phyloP scores from a whole-genome alignment of 2,329 filamentous ascomycete species.

The Trichophyton schoenleinii region DNA sequence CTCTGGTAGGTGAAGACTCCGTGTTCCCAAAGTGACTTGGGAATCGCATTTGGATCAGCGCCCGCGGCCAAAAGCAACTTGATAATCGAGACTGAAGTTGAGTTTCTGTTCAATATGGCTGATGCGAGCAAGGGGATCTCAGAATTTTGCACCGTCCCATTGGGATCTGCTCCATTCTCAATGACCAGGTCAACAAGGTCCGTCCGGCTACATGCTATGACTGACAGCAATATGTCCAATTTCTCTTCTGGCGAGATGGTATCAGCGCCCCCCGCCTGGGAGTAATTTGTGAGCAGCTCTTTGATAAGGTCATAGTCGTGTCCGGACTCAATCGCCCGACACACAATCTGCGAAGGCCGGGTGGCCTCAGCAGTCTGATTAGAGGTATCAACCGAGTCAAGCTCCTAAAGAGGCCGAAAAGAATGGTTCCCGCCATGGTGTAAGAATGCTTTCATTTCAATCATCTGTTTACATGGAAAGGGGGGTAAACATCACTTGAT shows the following conservation, averaged over 20 bases:
- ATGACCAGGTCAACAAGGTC: conserved; percentile 11
- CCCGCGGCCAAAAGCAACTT: conserved; percentile 8
- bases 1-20: not conserved
- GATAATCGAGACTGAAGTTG: conserved; percentile 6
- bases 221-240: conserved; percentile 8
- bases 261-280: not conserved
- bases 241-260: conserved; percentile 6
- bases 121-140: conserved; percentile 9
- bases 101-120: conserved; percentile 8
- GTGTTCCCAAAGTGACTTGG: conserved; percentile 7
- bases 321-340: conserved; percentile 6
- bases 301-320: conserved; percentile 6
- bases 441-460: not conserved
- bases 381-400: not conserved
- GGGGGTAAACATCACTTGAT: not conserved
- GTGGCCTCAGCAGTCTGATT: not conserved
- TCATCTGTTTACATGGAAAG: not conserved
- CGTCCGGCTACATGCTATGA: conserved; percentile 5
- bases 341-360: conserved; percentile 4
- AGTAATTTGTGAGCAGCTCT: conserved; percentile 1
- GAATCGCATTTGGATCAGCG: conserved; percentile 11
- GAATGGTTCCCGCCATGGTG: no score
- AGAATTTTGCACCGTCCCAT: conserved; percentile 7
- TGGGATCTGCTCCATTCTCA: conserved; percentile 12
- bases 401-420: not conserved